Evolutionary conservation across 805 yeast species (phyloP).

Genomic region (Candida tammaniensis): DNA sequence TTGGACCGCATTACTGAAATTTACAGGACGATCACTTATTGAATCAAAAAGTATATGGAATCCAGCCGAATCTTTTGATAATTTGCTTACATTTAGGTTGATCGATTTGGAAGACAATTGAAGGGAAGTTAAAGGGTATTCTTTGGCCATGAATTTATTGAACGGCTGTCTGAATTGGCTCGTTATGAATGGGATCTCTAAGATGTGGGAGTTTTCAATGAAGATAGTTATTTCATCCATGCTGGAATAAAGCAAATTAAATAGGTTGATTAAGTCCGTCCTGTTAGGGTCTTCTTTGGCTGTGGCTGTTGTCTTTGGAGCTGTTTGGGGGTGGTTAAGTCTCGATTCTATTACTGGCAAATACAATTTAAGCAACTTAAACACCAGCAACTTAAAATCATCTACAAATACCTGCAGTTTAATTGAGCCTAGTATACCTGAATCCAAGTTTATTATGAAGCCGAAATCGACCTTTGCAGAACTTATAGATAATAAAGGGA

Average conservation of each 20-base stretch:
- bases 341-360: constrained; percentile 8
- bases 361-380: constrained; percentile 18
- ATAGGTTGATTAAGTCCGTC: no score
- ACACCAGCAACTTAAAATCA: constrained; percentile 21
- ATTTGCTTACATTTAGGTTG: constrained; percentile 21
- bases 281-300: not conserved
- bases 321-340: not conserved
- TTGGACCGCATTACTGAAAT: constrained; percentile 31
- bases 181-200: constrained; percentile 31
- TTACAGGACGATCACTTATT: constrained; percentile 29
- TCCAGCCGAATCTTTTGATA: constrained; percentile 32
- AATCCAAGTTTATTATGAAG: constrained; percentile 14
- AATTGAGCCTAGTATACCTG: constrained; percentile 19
- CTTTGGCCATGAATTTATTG: constrained; percentile 18
- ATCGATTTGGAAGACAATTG: constrained; percentile 23
- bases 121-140: constrained; percentile 20
- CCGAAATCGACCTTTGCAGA: constrained; percentile 15
- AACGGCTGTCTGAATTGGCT: constrained; percentile 20
- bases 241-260: constrained; percentile 19
- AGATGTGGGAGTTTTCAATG: constrained; percentile 22
- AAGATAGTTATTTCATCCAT: constrained; percentile 25
- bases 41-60: constrained; percentile 36
- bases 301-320: not conserved
- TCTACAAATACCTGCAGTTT: constrained; percentile 19
- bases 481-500: constrained; percentile 9